phyloP scores from a whole-genome alignment of 768 basidiomycete species.

The Coprinopsis strossmayeri region DNA sequence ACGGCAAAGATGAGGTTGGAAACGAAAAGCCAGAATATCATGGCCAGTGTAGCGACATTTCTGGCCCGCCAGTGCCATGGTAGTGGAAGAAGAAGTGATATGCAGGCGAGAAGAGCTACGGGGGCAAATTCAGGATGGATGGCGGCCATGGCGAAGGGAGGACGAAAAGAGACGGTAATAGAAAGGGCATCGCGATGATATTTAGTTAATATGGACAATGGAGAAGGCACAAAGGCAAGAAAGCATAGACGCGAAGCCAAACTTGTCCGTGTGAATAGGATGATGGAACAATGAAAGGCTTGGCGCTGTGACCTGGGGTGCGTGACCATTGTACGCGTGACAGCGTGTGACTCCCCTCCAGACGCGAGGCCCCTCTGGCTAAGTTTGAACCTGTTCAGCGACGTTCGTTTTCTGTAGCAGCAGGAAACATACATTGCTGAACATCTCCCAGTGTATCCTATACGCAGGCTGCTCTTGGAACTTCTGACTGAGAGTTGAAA shows the following conservation, averaged over 20 bases:
- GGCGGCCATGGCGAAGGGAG: not conserved
- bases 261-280: too few species aligned
- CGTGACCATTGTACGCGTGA: too few species aligned
- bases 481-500: too few species aligned
- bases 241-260: not conserved
- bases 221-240: not conserved
- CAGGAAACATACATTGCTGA: too few species aligned
- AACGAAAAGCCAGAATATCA: slow-evolving; percentile 45
- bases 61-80: slow-evolving; percentile 37
- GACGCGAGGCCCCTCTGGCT: too few species aligned
- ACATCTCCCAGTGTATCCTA: too few species aligned
- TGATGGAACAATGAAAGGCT: too few species aligned
- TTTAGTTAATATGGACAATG: not conserved
- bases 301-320: too few species aligned
- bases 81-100: slow-evolving; percentile 30
- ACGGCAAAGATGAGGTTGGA: slow-evolving; percentile 46
- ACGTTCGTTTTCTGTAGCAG: too few species aligned
- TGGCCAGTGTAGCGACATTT: slow-evolving; percentile 40
- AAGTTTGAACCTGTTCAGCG: too few species aligned
- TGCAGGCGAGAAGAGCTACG: slow-evolving; percentile 26
- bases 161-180: not conserved
- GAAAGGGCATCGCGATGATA: not conserved
- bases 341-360: too few species aligned
- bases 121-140: not conserved
- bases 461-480: too few species aligned